Evolutionary conservation across 2,329 filamentous ascomycete species (phyloP), one percentile per base, ranked within the genome.

Genomic region (Drechslerella dactyloides): DNA sequence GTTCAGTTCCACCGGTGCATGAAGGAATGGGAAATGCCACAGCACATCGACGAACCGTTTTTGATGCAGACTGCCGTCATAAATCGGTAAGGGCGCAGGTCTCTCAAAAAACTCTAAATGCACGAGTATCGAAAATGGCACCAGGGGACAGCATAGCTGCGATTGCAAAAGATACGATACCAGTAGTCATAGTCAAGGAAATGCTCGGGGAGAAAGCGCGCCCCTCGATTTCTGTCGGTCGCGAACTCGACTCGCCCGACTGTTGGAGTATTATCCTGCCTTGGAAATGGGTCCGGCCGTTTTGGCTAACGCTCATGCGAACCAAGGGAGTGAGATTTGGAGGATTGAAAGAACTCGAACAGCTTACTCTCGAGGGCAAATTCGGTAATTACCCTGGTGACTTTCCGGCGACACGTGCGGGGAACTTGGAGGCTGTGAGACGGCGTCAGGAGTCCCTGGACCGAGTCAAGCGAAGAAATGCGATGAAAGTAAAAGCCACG

Each of bases 281-380:
- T 0, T 97, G 93, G 91, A 92, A 90, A 78, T 96, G 90, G 76
- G 89, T 97, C 37, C 82, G 87, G 37, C 86, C 91, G 0, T 83
- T 97, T 33, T 99, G 94, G 94, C 89, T 93, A 76, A 87, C 86
- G 52, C 81, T 97, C 13, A 89, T 96, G 80, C 91, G 91, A 77
- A 91, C 88, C 69, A 90, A 91, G 0, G 59, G 83, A 96, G 0
- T 89, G 87, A 84, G 89, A 23, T 91, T 96, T 75, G 93, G 90
- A 1, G 93, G 94, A 0, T 77, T 97, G 33, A 84, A 90, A 50
- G 90, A 99, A 79, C 83, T 87, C 56, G 85, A 87, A 37, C 93
- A 97, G 78, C 84, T 96, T 21, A 82, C 87, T 0, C 96, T 96
- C 77, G 93, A 97, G 80, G 85, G 87, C 19, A 86, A 86, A 0